Conservation (phyloP, 768 basidiomycete species). For the Termitomyces sp. region DNA sequence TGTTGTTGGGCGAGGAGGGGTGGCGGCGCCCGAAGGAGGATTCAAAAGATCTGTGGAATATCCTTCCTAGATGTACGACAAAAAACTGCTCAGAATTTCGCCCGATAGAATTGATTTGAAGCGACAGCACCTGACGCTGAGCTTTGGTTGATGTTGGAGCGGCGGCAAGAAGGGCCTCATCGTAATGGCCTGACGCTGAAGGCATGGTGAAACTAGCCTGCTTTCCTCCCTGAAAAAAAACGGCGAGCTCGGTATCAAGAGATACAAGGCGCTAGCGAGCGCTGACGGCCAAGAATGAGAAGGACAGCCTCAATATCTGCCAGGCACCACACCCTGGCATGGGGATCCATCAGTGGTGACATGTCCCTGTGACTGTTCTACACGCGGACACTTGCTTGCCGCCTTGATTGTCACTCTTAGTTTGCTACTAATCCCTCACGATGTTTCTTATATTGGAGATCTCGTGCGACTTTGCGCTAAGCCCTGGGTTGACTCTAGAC, state of each 20-base stretch:
- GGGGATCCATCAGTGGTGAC: conserved; percentile 4
- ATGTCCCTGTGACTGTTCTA: not conserved
- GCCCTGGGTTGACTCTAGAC: not conserved
- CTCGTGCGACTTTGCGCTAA: not conserved
- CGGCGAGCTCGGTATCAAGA: conserved; percentile 1
- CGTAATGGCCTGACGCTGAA: conserved; percentile 23
- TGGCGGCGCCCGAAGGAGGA: conserved; percentile 11
- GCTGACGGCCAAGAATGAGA: conserved; percentile 3
- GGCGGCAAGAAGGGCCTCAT: conserved; percentile 29
- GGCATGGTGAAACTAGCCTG: conserved; percentile 13
- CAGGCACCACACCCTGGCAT: not conserved
- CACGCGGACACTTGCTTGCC: not conserved
- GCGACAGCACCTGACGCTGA: conserved; percentile 29
- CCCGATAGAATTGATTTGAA: not conserved
- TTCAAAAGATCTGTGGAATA: conserved; percentile 46
- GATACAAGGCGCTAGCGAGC: conserved; percentile 2
- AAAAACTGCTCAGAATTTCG: not conserved
- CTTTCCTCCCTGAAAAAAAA: conserved; percentile 12
- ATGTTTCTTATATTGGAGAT: not conserved
- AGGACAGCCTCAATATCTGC: conserved; percentile 9
- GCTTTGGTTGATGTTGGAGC: conserved; percentile 33
- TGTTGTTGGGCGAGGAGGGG: conserved; percentile 13
- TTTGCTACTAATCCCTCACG: no score
- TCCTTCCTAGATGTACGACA: conserved; percentile 36
- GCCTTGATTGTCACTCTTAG: not conserved